Evolutionary conservation across 352 stramenopile species (phyloP).

Genomic region (Saprolegnia parasitica): DNA sequence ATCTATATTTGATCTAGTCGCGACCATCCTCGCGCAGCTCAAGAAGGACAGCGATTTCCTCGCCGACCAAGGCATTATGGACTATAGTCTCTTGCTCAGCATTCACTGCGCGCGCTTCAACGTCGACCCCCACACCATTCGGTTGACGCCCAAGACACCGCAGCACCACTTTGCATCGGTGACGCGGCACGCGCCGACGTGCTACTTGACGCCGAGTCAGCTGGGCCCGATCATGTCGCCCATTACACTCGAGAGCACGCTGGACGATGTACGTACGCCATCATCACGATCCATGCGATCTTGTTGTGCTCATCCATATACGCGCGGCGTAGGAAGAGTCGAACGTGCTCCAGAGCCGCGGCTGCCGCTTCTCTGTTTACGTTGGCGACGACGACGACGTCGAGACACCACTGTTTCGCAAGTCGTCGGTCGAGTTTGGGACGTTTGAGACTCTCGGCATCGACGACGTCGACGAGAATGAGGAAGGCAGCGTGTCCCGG

Average conservation of each 20-base stretch:
- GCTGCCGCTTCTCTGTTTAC: slow-evolving; percentile 69
- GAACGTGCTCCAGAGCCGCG: slow-evolving; percentile 42
- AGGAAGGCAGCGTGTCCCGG: neutral
- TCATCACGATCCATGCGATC: too few relatives aligned
- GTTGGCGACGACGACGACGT: slow-evolving; percentile 42
- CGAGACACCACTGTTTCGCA: slow-evolving; percentile 43
- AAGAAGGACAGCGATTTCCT: slow-evolving; percentile 71
- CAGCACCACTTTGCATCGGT: neutral
- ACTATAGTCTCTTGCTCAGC: slow-evolving; percentile 84
- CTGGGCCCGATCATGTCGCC: slow-evolving; percentile 40
- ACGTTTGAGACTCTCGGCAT: slow-evolving; percentile 32
- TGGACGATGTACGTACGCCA: slow-evolving; percentile 32
- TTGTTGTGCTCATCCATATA: too few relatives aligned
- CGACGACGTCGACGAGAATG: neutral
- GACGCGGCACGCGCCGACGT: neutral
- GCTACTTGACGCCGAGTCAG: slow-evolving; percentile 33
- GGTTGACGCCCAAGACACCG: slow-evolving; percentile 31
- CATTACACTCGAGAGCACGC: neutral
- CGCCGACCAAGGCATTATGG: slow-evolving; percentile 77
- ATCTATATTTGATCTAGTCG: slow-evolving; percentile 31
- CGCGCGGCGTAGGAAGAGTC: slow-evolving; percentile 6
- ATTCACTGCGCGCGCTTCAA: slow-evolving; percentile 83
- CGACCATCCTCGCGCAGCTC: slow-evolving; percentile 59
- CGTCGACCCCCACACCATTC: slow-evolving; percentile 52
- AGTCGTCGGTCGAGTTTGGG: slow-evolving; percentile 36